Percentiles rank a stretch among this genome's conserved stretches.
Conservation (phyloP, 768 basidiomycete genomes). For the Mycena leptocephala region DNA sequence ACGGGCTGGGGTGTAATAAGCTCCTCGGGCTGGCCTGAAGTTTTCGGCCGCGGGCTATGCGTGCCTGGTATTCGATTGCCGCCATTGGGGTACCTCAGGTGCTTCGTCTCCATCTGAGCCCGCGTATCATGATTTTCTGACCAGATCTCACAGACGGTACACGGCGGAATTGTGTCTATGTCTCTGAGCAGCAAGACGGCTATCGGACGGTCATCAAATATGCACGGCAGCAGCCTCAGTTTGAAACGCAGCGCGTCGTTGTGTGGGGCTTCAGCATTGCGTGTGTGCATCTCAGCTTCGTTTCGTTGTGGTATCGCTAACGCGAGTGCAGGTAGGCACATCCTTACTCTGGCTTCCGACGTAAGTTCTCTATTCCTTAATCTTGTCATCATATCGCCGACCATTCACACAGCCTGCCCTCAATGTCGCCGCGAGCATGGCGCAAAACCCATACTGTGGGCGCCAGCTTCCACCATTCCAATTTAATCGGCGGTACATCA, state of each 20-base stretch:
- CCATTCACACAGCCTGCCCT: slow-evolving; percentile 34
- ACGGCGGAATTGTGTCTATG: slow-evolving; percentile 43
- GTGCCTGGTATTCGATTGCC: slow-evolving; percentile 52
- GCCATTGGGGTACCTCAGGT: slow-evolving; percentile 53
- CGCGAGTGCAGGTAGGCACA: slow-evolving; percentile 43
- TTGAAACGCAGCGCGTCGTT: slow-evolving; percentile 49
- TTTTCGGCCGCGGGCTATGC: slow-evolving; percentile 49
- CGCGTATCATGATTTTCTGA: neutral
- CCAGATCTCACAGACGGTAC: slow-evolving; percentile 41
- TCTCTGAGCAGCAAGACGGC: slow-evolving; percentile 52
- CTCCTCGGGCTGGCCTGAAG: slow-evolving; percentile 44
- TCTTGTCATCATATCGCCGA: neutral
- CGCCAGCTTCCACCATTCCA: slow-evolving; percentile 21
- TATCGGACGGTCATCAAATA: slow-evolving; percentile 55
- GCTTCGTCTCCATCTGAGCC: neutral
- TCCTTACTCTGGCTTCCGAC: slow-evolving; percentile 47
- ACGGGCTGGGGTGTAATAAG: slow-evolving; percentile 48
- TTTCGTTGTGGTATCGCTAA: neutral
- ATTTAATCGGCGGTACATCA: slow-evolving; percentile 36
- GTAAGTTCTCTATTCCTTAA: slow-evolving; percentile 26
- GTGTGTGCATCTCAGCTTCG: slow-evolving; percentile 6
- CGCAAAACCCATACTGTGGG: slow-evolving; percentile 49
- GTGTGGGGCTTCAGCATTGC: slow-evolving; percentile 55
- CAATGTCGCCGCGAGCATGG: slow-evolving; percentile 45
- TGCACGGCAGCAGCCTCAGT: slow-evolving; percentile 46